Percentiles rank a stretch among this genome's conserved stretches.
Evolutionary conservation across 75 land plant genomes (phyloP).

Genomic region (Picea glauca): DNA sequence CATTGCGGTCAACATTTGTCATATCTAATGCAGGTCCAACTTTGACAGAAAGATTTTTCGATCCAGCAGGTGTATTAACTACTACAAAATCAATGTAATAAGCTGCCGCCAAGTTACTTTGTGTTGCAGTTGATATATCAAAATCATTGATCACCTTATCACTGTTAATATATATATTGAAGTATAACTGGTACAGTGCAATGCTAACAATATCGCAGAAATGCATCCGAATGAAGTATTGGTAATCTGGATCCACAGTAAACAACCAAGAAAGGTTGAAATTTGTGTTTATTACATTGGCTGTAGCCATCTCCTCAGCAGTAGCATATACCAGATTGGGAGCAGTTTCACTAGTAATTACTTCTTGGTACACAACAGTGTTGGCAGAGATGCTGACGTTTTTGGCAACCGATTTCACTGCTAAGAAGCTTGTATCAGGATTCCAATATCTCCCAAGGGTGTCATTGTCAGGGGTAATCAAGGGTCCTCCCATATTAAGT

Average conservation of each 20-base stretch:
- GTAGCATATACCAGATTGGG: slow-evolving; percentile 66
- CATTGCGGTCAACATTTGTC: slow-evolving; percentile 20
- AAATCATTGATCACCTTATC: slow-evolving; percentile 35
- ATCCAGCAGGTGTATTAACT: neutral
- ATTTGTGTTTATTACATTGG: slow-evolving; percentile 51
- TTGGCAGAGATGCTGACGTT: slow-evolving; percentile 17
- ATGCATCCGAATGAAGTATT: slow-evolving; percentile 71
- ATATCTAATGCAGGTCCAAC: slow-evolving; percentile 51
- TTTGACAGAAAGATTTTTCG: slow-evolving; percentile 11
- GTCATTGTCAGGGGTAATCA: slow-evolving; percentile 57
- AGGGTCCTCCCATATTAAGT: slow-evolving; percentile 80
- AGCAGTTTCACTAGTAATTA: slow-evolving; percentile 41
- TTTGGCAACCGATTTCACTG: slow-evolving; percentile 22
- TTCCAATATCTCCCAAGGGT: slow-evolving; percentile 63
- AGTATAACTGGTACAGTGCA: slow-evolving; percentile 40
- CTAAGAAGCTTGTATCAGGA: slow-evolving; percentile 32
- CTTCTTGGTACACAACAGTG: slow-evolving; percentile 21
- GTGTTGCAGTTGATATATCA: slow-evolving; percentile 36
- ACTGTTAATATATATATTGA: slow-evolving; percentile 73
- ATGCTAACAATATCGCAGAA: slow-evolving; percentile 80
- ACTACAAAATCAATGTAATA: slow-evolving; percentile 51
- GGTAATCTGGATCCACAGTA: slow-evolving; percentile 49
- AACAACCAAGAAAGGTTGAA: slow-evolving; percentile 81
- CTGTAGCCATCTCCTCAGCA: slow-evolving; percentile 55
- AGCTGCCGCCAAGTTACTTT: slow-evolving; percentile 22